Conservation (phyloP, 768 basidiomycete species). For the Pisolithus tinctorius region DNA sequence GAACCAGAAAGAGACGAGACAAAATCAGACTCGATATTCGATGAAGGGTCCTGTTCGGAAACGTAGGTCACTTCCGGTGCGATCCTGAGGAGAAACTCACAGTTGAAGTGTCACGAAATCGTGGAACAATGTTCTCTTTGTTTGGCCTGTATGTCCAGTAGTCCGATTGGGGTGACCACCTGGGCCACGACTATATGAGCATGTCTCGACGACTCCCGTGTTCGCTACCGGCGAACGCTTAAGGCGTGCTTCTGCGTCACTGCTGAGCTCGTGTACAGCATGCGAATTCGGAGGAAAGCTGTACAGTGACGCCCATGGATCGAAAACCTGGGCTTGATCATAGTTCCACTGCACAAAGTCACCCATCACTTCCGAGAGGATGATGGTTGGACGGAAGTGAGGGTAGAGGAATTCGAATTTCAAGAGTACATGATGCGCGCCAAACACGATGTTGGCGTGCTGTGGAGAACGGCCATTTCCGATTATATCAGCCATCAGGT, state of each 20-base stretch:
- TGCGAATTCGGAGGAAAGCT: neutral
- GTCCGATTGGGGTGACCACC: neutral
- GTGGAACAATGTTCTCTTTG: neutral
- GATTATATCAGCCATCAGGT: slow-evolving; percentile 12
- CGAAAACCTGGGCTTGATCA: neutral
- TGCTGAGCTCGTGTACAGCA: neutral
- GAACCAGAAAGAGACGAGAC: neutral
- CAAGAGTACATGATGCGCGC: neutral
- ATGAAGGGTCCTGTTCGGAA: neutral
- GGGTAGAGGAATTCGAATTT: neutral
- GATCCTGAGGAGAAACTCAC: neutral
- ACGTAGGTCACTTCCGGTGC: neutral
- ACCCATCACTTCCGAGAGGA: neutral
- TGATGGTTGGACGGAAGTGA: neutral
- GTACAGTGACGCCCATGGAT: neutral
- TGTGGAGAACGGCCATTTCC: neutral
- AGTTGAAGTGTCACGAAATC: neutral
- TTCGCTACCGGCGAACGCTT: neutral
- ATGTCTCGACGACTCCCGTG: neutral
- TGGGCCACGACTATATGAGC: neutral
- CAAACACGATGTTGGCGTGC: neutral
- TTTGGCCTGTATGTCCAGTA: neutral
- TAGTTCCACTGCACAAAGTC: neutral
- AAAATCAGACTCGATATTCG: neutral
- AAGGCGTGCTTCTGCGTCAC: neutral